Evolutionary conservation across 768 basidiomycete genomes (phyloP).

Genomic region (Ramaria rubella): DNA sequence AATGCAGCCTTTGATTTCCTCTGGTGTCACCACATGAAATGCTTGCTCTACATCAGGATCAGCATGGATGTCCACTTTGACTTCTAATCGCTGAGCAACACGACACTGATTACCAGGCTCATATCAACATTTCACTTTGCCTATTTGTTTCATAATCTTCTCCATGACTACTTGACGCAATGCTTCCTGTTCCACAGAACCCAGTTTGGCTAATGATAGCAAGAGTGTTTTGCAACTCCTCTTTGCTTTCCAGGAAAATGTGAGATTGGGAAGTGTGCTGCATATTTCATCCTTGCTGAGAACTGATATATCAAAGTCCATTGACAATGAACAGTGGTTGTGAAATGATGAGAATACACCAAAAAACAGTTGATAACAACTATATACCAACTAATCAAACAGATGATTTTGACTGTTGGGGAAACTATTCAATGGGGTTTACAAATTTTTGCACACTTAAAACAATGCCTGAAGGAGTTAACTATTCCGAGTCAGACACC

Average conservation of each 20-base stretch:
- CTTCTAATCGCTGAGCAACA: neutral
- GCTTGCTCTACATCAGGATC: neutral
- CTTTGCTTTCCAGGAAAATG: neutral
- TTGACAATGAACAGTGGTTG: neutral
- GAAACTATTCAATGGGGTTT: too few relatives aligned
- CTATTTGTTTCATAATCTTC: neutral
- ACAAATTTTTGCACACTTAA: too few relatives aligned
- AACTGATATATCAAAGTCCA: neutral
- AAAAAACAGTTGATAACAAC: too few relatives aligned
- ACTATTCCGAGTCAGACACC: too few relatives aligned
- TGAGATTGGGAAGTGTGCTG: neutral
- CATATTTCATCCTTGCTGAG: neutral
- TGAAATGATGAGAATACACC: too few relatives aligned
- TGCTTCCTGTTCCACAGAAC: neutral
- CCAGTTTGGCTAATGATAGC: neutral
- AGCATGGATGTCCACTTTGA: neutral
- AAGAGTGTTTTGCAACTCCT: neutral
- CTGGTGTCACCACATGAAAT: neutral
- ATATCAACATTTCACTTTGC: neutral
- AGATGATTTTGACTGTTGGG: too few relatives aligned
- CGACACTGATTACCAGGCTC: neutral
- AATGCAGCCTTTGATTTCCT: neutral
- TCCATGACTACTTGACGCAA: neutral
- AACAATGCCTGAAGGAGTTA: too few relatives aligned
- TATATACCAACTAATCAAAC: too few relatives aligned